phyloP scores from a whole-genome alignment of 2,329 filamentous ascomycete species.

The Pseudocercospora pini-densiflorae region DNA sequence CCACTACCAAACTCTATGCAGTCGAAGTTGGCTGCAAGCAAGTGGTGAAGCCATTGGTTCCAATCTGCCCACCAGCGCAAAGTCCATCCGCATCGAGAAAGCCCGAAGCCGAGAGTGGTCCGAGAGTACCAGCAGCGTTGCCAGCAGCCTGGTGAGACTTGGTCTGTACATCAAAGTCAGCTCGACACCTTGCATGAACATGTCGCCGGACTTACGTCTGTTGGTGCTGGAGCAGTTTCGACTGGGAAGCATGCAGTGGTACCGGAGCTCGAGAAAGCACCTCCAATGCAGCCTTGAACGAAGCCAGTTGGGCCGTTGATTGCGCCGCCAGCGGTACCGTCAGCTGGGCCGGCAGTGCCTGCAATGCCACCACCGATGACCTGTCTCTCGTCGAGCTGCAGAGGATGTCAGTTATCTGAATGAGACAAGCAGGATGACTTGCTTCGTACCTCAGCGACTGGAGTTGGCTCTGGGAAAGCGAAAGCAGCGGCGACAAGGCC shows the following conservation, averaged over 20 bases:
- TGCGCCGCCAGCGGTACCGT: conserved; percentile 23
- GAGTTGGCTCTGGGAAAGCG: background rate
- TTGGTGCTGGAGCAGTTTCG: conserved; percentile 19
- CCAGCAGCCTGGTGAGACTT: conserved; percentile 7
- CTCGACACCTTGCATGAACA: background rate
- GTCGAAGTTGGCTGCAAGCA: conserved; percentile 20
- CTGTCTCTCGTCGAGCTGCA: background rate
- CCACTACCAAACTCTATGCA: conserved; percentile 4
- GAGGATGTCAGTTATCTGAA: background rate
- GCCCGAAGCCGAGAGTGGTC: conserved; percentile 16
- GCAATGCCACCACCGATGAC: conserved; percentile 23
- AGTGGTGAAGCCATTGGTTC: conserved; percentile 22
- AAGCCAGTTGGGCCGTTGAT: conserved; percentile 25
- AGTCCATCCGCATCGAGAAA: conserved; percentile 22
- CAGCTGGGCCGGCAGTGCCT: conserved; percentile 14
- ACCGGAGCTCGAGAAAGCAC: conserved; percentile 10
- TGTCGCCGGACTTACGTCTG: conserved; percentile 12
- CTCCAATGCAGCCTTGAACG: conserved; percentile 25
- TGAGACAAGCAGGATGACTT: background rate
- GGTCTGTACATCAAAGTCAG: conserved; percentile 5
- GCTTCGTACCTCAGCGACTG: background rate
- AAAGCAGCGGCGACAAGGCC: background rate
- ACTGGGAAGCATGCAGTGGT: conserved; percentile 22
- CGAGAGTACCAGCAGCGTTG: conserved; percentile 21
- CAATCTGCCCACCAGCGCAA: conserved; percentile 19